Conservation (phyloP, 2,329 filamentous ascomycete genomes). For the Cladophialophora bantiana region DNA sequence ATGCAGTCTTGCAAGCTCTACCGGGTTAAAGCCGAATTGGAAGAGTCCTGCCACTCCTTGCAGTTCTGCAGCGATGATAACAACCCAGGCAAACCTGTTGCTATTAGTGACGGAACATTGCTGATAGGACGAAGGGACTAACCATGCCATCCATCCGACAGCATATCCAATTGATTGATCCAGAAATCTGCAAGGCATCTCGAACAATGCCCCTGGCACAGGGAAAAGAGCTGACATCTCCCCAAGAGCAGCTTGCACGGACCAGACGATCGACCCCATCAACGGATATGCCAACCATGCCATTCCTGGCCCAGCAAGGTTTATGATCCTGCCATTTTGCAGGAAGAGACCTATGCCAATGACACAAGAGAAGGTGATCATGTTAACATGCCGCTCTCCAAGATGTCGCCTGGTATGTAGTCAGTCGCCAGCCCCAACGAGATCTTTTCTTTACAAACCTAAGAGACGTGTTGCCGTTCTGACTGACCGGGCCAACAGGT, state of each 20-base stretch:
- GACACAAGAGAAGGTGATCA: constrained; percentile 36
- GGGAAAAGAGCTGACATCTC: constrained; percentile 45
- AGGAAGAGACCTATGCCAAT: constrained; percentile 38
- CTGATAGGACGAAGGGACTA: not conserved
- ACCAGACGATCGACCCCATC: constrained; percentile 54
- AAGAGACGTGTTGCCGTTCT: constrained; percentile 8
- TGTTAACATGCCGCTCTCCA: constrained; percentile 32
- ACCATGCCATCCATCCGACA: constrained; percentile 17
- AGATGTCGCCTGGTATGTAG: not conserved
- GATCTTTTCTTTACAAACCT: not conserved
- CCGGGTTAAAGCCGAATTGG: constrained; percentile 48
- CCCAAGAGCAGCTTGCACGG: constrained; percentile 53
- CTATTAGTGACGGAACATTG: not conserved
- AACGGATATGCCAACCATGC: constrained; percentile 46
- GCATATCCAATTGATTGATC: constrained; percentile 18
- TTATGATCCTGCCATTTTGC: constrained; percentile 34
- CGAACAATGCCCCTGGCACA: constrained; percentile 14
- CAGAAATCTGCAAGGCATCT: constrained; percentile 12
- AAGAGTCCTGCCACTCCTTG: constrained; percentile 34
- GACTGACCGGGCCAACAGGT: not conserved
- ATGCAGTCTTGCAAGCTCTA: constrained; percentile 5
- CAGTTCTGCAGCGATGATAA: constrained; percentile 16
- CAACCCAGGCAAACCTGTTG: constrained; percentile 19
- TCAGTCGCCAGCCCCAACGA: not conserved
- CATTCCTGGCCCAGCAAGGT: constrained; percentile 30